Evolutionary conservation across 352 stramenopile genomes (phyloP).

Genomic region (Globisporangium camurandrum): DNA sequence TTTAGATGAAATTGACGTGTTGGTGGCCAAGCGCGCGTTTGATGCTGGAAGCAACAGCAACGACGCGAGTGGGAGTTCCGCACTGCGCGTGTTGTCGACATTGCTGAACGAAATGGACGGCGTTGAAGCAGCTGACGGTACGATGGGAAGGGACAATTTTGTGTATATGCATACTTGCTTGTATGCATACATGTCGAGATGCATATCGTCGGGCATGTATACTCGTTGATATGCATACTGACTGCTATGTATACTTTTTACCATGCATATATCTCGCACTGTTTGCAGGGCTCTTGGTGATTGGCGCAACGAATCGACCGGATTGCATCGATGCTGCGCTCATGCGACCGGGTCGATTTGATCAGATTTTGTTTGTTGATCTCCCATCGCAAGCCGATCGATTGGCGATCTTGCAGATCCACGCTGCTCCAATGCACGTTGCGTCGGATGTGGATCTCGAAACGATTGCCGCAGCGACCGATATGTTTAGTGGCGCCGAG

Average conservation of each 20-base stretch:
- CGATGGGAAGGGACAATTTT: too few species aligned
- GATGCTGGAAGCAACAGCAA: constrained; percentile 21
- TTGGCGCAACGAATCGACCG: constrained; percentile 96
- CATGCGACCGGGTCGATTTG: constrained; percentile 93
- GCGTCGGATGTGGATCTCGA: constrained; percentile 55
- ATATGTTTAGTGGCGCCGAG: constrained; percentile 81
- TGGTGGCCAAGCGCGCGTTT: constrained; percentile 79
- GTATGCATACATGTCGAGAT: not conserved
- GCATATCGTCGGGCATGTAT: not conserved
- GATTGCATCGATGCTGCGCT: constrained; percentile 98
- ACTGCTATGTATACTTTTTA: not conserved
- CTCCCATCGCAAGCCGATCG: constrained; percentile 66
- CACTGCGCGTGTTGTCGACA: constrained; percentile 93
- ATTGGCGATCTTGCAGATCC: constrained; percentile 68
- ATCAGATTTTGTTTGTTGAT: constrained; percentile 94
- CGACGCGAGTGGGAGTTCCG: constrained; percentile 45
- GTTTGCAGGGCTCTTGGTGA: constrained; percentile 89
- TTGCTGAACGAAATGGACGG: constrained; percentile 98
- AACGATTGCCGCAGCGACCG: constrained; percentile 37
- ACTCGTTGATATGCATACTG: not conserved
- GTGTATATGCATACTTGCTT: too few species aligned
- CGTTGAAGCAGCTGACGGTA: constrained; percentile 89
- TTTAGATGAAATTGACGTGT: constrained; percentile 85
- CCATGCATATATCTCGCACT: too few species aligned
- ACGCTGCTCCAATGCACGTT: constrained; percentile 57